Base-by-base conservation (phyloP, 169 alveolate genomes). In the Cryptosporidium canis region DNA sequence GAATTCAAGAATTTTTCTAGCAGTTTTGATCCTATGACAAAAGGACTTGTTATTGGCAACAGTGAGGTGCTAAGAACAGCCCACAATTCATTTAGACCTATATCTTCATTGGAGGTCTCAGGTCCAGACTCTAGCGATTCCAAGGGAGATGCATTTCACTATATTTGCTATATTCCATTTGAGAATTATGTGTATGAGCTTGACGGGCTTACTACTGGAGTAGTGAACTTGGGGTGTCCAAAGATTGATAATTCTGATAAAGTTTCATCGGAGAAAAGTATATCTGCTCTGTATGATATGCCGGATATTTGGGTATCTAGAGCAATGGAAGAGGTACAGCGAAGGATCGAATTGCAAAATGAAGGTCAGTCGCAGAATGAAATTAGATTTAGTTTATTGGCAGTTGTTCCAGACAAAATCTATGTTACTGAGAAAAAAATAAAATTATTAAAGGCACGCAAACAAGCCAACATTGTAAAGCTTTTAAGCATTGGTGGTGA, bases 131-230 rank as follows among this genome's bases (percentile, higher is more conserved):
- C 92, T 29, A 95, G 93, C 18, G 65, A 84, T 43, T 68, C 71
- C 63, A 93, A 92, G 16, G 96, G 93, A 44, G 98, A 96, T 92
- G 96, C 95, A 29, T 96, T 94, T 67, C 98, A 96, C 68, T 96
- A 95, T 83, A 95, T 96, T 29, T 87, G 96, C 4, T 96, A 95
- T 83, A 91, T 96, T 16, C 97, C 96, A 33, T 94, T 91, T 83
- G 94, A 70, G 3, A 37, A 83, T 8, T 53, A 27, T 27, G 93
- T 91, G 9, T 91, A 91, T 77, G 77, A 85, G 39, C 66, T 91
- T 35, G 93, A 91, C 56, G 93, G 93, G 2, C 83, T 91, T 24
- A 90, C 91, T 56, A 67, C 90, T 8, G 93, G 93, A 0, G 92
- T 91, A 0, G 92, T 91, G 0, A 39, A 58, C 35, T 41, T 77